Percentiles rank a stretch among this genome's conserved stretches.
Evolutionary conservation across 495 filamentous ascomycete genomes (phyloP).

Genomic region (Penicillium paxilli): DNA sequence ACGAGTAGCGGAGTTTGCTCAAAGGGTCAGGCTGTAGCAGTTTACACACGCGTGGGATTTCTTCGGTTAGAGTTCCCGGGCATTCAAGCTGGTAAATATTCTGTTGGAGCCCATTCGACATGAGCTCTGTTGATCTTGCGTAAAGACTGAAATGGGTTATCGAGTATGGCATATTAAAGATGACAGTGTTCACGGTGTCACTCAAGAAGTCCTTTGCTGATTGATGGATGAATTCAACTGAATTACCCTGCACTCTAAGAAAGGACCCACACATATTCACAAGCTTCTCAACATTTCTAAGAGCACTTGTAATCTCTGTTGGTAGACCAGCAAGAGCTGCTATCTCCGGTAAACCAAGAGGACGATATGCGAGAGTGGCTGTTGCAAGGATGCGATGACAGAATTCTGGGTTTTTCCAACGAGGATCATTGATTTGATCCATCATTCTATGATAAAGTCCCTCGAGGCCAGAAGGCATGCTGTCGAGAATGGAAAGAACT

Average conservation of each 20-base stretch:
- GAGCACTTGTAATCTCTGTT: background rate
- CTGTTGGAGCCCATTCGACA: constrained; percentile 12
- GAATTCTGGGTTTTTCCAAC: background rate
- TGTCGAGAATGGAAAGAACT: background rate
- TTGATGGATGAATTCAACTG: constrained; percentile 40
- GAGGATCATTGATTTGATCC: background rate
- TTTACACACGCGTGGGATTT: too few relatives aligned
- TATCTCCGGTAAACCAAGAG: constrained; percentile 10
- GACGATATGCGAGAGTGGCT: background rate
- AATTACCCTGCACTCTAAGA: constrained; percentile 21
- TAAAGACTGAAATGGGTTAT: constrained; percentile 27
- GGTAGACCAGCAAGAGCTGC: background rate
- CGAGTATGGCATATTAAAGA: too few relatives aligned
- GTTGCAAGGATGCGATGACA: background rate
- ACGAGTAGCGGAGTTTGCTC: constrained; percentile 26
- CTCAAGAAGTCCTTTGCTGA: constrained; percentile 41
- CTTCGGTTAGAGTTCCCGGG: constrained; percentile 8
- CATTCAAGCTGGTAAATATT: constrained; percentile 19
- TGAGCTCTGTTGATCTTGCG: constrained; percentile 21
- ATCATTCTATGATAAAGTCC: constrained; percentile 18
- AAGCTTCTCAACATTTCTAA: background rate
- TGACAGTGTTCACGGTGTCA: too few relatives aligned
- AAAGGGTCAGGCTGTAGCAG: constrained; percentile 13
- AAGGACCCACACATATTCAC: constrained; percentile 18
- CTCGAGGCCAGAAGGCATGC: constrained; percentile 10